Percentiles rank a stretch among this genome's conserved stretches.
phyloP scores from a whole-genome alignment of 345 rosid genomes.

The Eucalyptus cloeziana region DNA sequence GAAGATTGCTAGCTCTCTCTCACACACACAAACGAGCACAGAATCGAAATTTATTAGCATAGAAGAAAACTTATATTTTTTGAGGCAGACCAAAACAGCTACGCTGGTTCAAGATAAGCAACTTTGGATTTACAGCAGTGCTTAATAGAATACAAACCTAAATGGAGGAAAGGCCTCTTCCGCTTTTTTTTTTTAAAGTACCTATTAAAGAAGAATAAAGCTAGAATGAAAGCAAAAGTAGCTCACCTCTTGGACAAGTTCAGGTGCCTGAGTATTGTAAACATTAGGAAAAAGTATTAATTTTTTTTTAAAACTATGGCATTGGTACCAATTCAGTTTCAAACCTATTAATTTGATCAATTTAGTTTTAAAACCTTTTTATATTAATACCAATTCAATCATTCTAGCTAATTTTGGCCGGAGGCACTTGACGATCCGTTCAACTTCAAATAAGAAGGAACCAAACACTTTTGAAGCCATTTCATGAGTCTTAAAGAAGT shows the following conservation, averaged over 20 bases:
- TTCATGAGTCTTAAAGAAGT: background rate
- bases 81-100: background rate
- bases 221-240: no score
- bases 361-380: no score
- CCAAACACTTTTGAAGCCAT: background rate
- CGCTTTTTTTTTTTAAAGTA: background rate
- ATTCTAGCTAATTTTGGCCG: background rate
- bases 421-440: background rate
- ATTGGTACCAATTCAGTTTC: no score
- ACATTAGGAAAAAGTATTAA: no score
- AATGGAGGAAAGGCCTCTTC: background rate
- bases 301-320: no score
- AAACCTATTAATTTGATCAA: no score
- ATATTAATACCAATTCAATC: no score
- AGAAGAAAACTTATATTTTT: no score
- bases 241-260: background rate
- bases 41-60: background rate
- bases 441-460: background rate
- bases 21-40: no score
- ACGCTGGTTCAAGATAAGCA: background rate
- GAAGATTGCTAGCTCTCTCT: no score
- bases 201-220: background rate
- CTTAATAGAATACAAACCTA: no score
- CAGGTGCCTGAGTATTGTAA: background rate
- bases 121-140: no score